Evolutionary conservation across 2,329 filamentous ascomycete species (phyloP), one percentile per base, ranked within the genome.

Genomic region (Nothophaeocryptopus gaeumannii): DNA sequence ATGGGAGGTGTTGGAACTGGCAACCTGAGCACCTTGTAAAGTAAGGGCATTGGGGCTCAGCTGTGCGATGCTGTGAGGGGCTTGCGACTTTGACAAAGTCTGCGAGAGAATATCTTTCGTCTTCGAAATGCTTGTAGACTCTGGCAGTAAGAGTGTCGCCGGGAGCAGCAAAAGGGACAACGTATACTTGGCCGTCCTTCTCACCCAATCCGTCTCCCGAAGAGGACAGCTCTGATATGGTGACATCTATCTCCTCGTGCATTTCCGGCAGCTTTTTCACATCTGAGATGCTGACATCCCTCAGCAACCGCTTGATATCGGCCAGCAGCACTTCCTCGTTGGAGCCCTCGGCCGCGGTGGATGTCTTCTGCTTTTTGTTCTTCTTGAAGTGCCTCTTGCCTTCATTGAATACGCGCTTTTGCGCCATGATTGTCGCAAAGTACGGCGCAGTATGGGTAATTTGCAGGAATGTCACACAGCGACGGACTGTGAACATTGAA

Each of bases 1-100:
- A 97, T 47, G 89, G 83, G 56, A 99, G 81, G 89, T 97, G 96
- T 74, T 99, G 93, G 70, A 97, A 91, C 72, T 99, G 93, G 67
- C 93, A 99, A 30, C 93, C 93, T 8, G 86, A 88, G 71, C 93
- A 99, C 47, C 78, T 80, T 35, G 82, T 76, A 66, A 99, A 99
- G 76, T 99, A 97, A 61, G 82, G 79, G 74, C 93, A 99, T 49
- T 78, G 78, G 15, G 88, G 82, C 33, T 78, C 77, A 63, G 93
- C 87, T 62, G 96, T 85, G 62, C 93, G 85, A 47, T 85, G 76
- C 1, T 83, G 78, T 0, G 88, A 90, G 0, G 91, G 84, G 50
- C 80, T 81, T 32, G 84, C 73, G 36, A 97, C 80, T 53, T 85
- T 85, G 64, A 97, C 65, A 63, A 95, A 89, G 72, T 97, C 92